phyloP scores from a whole-genome alignment of 73 alveolate genomes.

The Tetrahymena elliotti region DNA sequence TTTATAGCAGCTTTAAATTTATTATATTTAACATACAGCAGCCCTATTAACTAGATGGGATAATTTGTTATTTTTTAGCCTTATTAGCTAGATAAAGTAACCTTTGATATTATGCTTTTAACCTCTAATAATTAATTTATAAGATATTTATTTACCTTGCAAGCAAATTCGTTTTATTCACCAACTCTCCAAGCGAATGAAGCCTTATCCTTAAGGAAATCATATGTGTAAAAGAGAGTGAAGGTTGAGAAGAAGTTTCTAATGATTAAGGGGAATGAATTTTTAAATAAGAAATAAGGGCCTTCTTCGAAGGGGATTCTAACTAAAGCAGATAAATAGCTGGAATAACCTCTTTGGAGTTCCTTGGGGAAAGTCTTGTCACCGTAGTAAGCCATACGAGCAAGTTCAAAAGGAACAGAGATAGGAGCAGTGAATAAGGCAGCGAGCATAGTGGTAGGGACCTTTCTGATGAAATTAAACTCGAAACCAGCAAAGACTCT shows the following conservation, averaged over 20 bases:
- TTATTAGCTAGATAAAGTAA: not conserved
- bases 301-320: conserved; percentile 82
- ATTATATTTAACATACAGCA: too few relatives aligned
- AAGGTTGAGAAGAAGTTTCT: conserved; percentile 47
- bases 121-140: not conserved
- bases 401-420: conserved; percentile 59
- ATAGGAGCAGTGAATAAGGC: conserved; percentile 36
- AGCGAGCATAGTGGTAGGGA: conserved; percentile 24
- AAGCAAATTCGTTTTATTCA: not conserved
- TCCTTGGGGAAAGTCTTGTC: conserved; percentile 76
- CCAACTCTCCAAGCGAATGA: conserved; percentile 43
- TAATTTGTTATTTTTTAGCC: not conserved
- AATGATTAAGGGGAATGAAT: conserved; percentile 58
- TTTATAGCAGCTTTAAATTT: too few relatives aligned
- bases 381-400: conserved; percentile 70
- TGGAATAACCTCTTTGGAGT: conserved; percentile 57
- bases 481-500: conserved; percentile 35
- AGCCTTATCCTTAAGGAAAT: conserved; percentile 62
- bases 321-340: conserved; percentile 56
- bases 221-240: conserved; percentile 44
- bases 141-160: not conserved
- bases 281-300: conserved; percentile 56
- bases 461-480: conserved; percentile 21
- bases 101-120: not conserved
- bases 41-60: too few relatives aligned